phyloP scores from a whole-genome alignment of 2,329 filamentous ascomycete species.

The Stachybotrys chartarum region DNA sequence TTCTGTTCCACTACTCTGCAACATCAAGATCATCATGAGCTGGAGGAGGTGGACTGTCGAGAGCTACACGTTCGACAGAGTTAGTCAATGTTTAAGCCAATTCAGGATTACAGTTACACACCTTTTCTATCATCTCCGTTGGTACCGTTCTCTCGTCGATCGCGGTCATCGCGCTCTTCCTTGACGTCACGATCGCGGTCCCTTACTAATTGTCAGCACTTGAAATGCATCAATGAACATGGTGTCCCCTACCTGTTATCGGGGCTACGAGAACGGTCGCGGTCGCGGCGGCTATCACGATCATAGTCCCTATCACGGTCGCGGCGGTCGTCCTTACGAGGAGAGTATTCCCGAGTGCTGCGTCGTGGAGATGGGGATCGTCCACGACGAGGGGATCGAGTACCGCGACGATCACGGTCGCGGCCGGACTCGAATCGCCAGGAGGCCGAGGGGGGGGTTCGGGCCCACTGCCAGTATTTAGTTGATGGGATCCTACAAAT shows the following conservation, averaged over 20 bases:
- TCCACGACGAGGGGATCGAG: conserved; percentile 58
- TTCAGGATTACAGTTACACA: conserved; percentile 30
- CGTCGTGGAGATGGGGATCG: conserved; percentile 75
- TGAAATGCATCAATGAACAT: background rate
- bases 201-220: conserved; percentile 16
- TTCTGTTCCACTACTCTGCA: conserved; percentile 56
- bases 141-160: conserved; percentile 67
- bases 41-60: conserved; percentile 73
- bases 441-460: conserved; percentile 93
- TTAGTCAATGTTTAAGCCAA: conserved; percentile 5
- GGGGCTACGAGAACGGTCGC: conserved; percentile 69
- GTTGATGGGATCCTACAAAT: background rate
- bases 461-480: conserved; percentile 69
- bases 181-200: conserved; percentile 51
- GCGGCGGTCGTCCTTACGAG: conserved; percentile 80
- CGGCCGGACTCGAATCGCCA: conserved; percentile 96
- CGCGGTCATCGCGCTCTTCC: conserved; percentile 64
- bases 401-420: conserved; percentile 58
- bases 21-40: conserved; percentile 94
- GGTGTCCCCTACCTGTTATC: conserved; percentile 43
- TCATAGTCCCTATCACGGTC: conserved; percentile 75
- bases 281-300: conserved; percentile 66
- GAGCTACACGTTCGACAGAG: conserved; percentile 31
- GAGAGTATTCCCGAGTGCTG: conserved; percentile 72
- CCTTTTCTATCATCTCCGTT: conserved; percentile 91